phyloP scores from a whole-genome alignment of 1,284 basidiomycete species.

The Melampsora americana region DNA sequence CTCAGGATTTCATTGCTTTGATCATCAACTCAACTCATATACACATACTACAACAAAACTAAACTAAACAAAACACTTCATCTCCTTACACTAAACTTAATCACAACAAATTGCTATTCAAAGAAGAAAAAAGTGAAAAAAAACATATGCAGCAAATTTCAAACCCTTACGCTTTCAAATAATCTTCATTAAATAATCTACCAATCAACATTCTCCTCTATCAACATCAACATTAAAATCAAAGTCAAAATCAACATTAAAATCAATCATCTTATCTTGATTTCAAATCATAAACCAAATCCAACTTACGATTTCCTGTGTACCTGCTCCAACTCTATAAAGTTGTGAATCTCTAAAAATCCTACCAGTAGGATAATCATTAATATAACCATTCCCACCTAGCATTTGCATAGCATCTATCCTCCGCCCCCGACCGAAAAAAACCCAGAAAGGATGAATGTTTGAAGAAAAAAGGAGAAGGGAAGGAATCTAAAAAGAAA shows the following conservation, averaged over 20 bases:
- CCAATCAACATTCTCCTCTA: slow-evolving; percentile 49
- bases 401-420: slow-evolving; percentile 84
- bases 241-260: slow-evolving; percentile 56
- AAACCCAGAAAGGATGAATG: too few relatives aligned
- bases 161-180: slow-evolving; percentile 23
- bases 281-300: slow-evolving; percentile 60
- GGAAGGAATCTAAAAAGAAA: too few relatives aligned
- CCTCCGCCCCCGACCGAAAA: slow-evolving; percentile 17
- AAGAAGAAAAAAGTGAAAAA: too few relatives aligned
- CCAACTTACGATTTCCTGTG: slow-evolving; percentile 53
- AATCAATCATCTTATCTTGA: slow-evolving; percentile 81
- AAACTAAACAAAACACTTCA: too few relatives aligned
- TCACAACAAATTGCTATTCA: too few relatives aligned
- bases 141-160: too few relatives aligned
- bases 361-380: slow-evolving; percentile 82
- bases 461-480: too few relatives aligned
- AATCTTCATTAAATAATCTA: slow-evolving; percentile 47
- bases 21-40: too few relatives aligned
- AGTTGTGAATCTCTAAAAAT: slow-evolving; percentile 77
- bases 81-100: too few relatives aligned
- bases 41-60: too few relatives aligned
- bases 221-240: too few relatives aligned
- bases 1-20: too few relatives aligned
- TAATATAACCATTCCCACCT: slow-evolving; percentile 89
- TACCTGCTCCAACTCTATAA: slow-evolving; percentile 86